These are phyloP conservation scores for Cucumis melo DNA, from an alignment of 306 rosid genomes.

Conservation along the genomic window DNA sequence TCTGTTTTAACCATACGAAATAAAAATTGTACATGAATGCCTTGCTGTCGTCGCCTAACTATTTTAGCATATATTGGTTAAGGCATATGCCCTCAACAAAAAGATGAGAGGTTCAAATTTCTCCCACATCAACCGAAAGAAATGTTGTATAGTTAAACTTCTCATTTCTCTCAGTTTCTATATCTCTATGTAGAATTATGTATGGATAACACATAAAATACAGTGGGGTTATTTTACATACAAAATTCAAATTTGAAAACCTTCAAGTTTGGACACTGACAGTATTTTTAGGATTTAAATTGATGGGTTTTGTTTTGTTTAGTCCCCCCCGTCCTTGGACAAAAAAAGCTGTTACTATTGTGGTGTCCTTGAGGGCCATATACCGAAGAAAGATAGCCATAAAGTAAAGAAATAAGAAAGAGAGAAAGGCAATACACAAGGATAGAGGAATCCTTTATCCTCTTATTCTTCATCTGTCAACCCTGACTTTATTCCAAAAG, in stretches of 20 bases:
- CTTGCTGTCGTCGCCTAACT: background rate
- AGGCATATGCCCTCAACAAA: too few species aligned
- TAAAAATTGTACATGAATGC: background rate
- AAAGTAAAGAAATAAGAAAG: background rate
- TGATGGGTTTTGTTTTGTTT: background rate
- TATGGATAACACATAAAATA: background rate
- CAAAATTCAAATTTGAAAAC: background rate
- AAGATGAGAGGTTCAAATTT: too few species aligned
- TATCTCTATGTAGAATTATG: background rate
- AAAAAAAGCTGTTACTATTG: background rate
- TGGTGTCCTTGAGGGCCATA: background rate
- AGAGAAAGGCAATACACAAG: background rate
- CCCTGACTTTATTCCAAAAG: constrained; percentile 15
- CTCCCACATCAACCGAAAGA: background rate
- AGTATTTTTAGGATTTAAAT: background rate
- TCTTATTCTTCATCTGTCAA: constrained; percentile 3
- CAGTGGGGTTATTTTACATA: background rate
- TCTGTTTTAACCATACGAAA: background rate
- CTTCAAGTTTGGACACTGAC: background rate
- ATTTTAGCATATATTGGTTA: background rate
- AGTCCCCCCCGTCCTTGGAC: background rate
- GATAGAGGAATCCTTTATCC: background rate
- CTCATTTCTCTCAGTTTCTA: background rate
- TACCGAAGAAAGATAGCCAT: background rate
- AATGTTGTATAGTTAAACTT: background rate